Evolutionary conservation across 73 alveolate genomes (phyloP).

Genomic region (Paramecium pentaurelia): DNA sequence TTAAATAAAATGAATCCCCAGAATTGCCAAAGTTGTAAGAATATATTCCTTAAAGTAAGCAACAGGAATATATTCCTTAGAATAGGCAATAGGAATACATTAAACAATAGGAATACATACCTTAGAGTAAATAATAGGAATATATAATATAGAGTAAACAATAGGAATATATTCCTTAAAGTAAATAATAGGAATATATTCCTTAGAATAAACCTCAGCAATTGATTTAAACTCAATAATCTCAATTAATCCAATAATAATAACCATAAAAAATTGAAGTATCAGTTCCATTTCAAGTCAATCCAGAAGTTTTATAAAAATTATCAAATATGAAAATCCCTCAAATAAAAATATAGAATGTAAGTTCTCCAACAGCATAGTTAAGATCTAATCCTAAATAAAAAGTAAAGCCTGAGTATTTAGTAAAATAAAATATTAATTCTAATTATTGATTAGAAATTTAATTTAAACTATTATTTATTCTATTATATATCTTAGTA

Average conservation of each 20-base stretch:
- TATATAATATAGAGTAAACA: not conserved
- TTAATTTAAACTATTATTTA: not conserved
- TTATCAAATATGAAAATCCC: constrained; percentile 30
- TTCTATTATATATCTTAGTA: not conserved
- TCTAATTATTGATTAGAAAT: not conserved
- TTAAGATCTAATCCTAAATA: constrained; percentile 20
- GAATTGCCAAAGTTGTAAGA: not conserved
- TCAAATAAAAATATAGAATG: not conserved
- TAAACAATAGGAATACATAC: not conserved
- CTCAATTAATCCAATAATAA: not conserved
- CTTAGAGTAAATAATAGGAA: not conserved
- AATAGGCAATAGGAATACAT: no score
- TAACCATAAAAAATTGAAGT: constrained; percentile 16
- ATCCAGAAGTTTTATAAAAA: not conserved
- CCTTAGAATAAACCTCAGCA: not conserved
- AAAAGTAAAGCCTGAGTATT: not conserved
- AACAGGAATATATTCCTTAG: not conserved
- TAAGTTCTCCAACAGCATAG: constrained; percentile 35
- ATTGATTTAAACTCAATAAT: not conserved
- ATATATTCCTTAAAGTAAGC: not conserved
- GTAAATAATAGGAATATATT: not conserved
- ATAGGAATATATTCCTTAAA: not conserved
- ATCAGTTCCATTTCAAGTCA: constrained; percentile 11
- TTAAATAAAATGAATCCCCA: not conserved
- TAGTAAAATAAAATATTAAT: not conserved